Evolutionary conservation across 257 asterid genomes (phyloP).

Genomic region (Buddleja alternifolia): DNA sequence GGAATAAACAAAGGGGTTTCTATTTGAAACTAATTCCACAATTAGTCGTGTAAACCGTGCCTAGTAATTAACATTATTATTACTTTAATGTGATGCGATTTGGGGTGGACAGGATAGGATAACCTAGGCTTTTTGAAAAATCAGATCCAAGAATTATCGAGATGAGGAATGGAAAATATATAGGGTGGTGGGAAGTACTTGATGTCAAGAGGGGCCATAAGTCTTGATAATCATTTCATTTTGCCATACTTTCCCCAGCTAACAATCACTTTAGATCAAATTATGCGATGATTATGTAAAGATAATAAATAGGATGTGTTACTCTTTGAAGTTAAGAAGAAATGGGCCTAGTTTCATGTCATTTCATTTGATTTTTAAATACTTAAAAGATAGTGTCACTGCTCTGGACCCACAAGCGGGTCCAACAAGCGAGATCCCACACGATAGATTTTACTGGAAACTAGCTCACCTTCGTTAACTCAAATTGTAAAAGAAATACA

Average conservation of each 20-base stretch:
- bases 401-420: too few species aligned
- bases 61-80: conserved; percentile 22
- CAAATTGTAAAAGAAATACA: too few species aligned
- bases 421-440: too few species aligned
- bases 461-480: too few species aligned
- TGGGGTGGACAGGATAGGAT: background rate
- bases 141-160: conserved; percentile 26
- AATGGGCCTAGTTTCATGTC: background rate
- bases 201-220: conserved; percentile 33
- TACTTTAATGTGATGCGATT: conserved; percentile 24
- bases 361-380: background rate
- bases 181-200: conserved; percentile 39
- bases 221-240: conserved; percentile 26
- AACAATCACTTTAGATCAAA: conserved; percentile 25
- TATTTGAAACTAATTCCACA: conserved; percentile 18
- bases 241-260: conserved; percentile 33
- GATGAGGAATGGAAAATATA: conserved; percentile 17
- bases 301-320: background rate
- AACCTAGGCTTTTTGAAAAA: conserved; percentile 15
- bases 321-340: background rate
- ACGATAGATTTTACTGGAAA: too few species aligned
- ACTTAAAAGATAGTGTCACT: too few species aligned
- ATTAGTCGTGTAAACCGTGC: conserved; percentile 23
- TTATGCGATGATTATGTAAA: conserved; percentile 28
- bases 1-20: conserved; percentile 3